phyloP scores from a whole-genome alignment of 1,284 basidiomycete genomes.

The Leccinum subrobustum region DNA sequence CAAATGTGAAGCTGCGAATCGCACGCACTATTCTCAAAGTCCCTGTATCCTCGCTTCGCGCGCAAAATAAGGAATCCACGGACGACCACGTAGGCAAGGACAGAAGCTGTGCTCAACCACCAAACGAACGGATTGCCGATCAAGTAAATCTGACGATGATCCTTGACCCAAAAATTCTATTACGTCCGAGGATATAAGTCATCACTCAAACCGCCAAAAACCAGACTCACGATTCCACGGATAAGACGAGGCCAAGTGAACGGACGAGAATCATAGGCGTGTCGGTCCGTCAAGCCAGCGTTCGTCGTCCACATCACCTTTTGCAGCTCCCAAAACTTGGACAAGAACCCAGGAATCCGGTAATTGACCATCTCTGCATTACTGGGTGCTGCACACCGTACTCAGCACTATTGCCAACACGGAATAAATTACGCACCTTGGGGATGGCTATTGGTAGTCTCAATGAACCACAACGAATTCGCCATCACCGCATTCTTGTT shows the following conservation, averaged over 20 bases:
- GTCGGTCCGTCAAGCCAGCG: slow-evolving; percentile 90
- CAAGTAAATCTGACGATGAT: slow-evolving; percentile 93
- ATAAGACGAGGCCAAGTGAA: slow-evolving; percentile 85
- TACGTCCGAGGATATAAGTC: background rate
- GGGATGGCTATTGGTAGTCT: slow-evolving; percentile 76
- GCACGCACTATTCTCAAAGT: slow-evolving; percentile 85
- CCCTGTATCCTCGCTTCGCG: slow-evolving; percentile 86
- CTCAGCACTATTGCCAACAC: background rate
- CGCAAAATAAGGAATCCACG: slow-evolving; percentile 84
- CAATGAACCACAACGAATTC: slow-evolving; percentile 95
- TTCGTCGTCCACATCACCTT: slow-evolving; percentile 99
- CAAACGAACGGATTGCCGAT: slow-evolving; percentile 94
- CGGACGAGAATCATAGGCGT: slow-evolving; percentile 93
- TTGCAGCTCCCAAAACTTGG: slow-evolving; percentile 92
- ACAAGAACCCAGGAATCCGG: slow-evolving; percentile 79
- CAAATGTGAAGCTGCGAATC: rapidly evolving
- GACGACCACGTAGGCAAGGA: slow-evolving; percentile 65
- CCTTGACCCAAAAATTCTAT: slow-evolving; percentile 97
- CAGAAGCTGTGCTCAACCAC: slow-evolving; percentile 79
- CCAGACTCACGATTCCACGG: slow-evolving; percentile 84
- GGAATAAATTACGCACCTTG: slow-evolving; percentile 53
- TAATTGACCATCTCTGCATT: slow-evolving; percentile 88
- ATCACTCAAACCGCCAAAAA: background rate
- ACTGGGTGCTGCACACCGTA: slow-evolving; percentile 50
- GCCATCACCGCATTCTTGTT: slow-evolving; percentile 92